Base-by-base conservation (phyloP, 2,329 filamentous ascomycete genomes). In the Fusarium hainanense region DNA sequence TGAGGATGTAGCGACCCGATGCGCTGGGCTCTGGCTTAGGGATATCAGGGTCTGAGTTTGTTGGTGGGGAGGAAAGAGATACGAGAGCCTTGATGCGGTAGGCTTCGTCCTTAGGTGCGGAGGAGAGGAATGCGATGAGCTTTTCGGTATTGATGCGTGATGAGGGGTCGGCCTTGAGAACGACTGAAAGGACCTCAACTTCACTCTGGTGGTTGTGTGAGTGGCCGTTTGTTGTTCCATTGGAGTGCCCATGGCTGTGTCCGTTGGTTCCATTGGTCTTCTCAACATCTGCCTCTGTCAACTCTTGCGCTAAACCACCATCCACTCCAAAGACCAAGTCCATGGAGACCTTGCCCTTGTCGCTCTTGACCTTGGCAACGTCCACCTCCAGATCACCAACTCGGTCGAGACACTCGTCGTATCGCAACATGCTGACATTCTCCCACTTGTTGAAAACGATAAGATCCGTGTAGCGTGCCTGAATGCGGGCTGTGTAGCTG, bases 381-480 rank as follows among this genome's bases (percentile, higher is more conserved):
- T 96, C 90, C 6, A 96, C 85, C 72, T 96, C 93, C 68, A 97
- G 80, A 76, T 95, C 93, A 2, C 93, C 91, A 9, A 97, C 84
- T 14, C 91, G 85, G 77, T 97, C 94, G 52, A 95, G 80, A 63
- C 91, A 93, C 43, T 92, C 85, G 74, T 97, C 94, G 63, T 95
- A 90, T 52, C 89, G 84, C 63, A 90, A 82, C 82, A 97, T 93
- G 54, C 87, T 85, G 12, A 91, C 91, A 8, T 79, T 76, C 81
- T 98, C 94, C 92, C 93, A 97, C 82, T 98, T 98, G 79, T 97
- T 98, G 75, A 97, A 91, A 18, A 98, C 89, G 66, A 98, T 91
- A 66, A 98, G 78, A 80, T 98, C 94, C 13, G 94, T 98, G 79
- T 97, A 97, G 68, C 88, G 85, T 6, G 94, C 94, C 84, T 98